Conservation (phyloP, 208 protist genomes). For the Leishmania tarentolae region DNA sequence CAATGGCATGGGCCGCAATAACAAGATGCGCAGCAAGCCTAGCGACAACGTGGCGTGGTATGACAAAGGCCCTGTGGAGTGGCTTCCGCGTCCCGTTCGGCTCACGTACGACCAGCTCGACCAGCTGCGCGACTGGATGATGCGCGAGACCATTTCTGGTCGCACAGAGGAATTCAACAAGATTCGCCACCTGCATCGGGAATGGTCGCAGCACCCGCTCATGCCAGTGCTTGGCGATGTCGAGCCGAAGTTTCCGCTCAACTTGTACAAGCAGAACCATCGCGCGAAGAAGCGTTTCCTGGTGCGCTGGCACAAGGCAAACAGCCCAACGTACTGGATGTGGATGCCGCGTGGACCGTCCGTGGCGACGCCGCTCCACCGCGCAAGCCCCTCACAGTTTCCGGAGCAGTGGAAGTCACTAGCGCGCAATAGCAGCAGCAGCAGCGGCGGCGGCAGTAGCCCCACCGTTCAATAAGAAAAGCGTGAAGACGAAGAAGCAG, state of each 20-base stretch:
- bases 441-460: not conserved
- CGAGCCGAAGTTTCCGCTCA: conserved; percentile 89
- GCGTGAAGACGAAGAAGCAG: not conserved
- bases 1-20: conserved; percentile 69
- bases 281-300: conserved; percentile 81
- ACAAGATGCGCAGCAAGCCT: conserved; percentile 90
- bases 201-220: conserved; percentile 87
- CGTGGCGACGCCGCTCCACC: conserved; percentile 65
- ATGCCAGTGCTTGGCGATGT: conserved; percentile 91
- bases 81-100: conserved; percentile 85
- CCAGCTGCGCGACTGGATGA: conserved; percentile 88
- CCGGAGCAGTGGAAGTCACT: conserved; percentile 83
- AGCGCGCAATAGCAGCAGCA: conserved; percentile 24
- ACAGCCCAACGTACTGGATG: conserved; percentile 84
- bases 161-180: conserved; percentile 69
- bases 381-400: conserved; percentile 62
- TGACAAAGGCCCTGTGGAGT: conserved; percentile 90
- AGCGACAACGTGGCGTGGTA: conserved; percentile 91
- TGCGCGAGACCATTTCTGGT: conserved; percentile 82
- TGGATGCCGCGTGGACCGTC: conserved; percentile 81
- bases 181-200: conserved; percentile 80
- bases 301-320: conserved; percentile 91
- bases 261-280: conserved; percentile 92
- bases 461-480: not conserved
- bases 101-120: conserved; percentile 84